A percentile compares a stretch with the other conserved stretches of the same genome.
These are phyloP conservation scores for Tetradesmus lagerheimii DNA, from an alignment of 139 green algal species.

Conservation along the genomic window DNA sequence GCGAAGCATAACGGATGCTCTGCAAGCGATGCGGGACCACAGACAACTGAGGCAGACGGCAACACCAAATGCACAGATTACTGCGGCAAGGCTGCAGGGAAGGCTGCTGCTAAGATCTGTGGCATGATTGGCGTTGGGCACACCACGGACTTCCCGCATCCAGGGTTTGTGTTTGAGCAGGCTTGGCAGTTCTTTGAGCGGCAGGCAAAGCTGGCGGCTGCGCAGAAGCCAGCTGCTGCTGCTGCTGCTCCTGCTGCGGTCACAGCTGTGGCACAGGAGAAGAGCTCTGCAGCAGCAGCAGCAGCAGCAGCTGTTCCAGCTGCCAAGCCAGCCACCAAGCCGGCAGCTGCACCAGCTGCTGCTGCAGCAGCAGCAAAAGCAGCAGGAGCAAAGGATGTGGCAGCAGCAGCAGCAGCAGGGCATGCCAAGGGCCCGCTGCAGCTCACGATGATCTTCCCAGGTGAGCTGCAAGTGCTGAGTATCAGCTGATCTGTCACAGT, in stretches of 20 bases:
- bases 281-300: background rate
- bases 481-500: too few species aligned
- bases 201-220: background rate
- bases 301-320: background rate
- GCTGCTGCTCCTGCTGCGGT: background rate
- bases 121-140: background rate
- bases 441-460: background rate
- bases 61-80: background rate
- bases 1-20: constrained; percentile 7
- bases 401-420: background rate
- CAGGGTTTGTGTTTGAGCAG: constrained; percentile 45
- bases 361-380: background rate
- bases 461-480: too few species aligned
- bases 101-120: background rate
- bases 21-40: background rate
- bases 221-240: background rate
- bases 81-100: background rate
- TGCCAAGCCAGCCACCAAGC: background rate
- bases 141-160: constrained; percentile 20
- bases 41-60: background rate
- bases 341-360: background rate
- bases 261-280: background rate
- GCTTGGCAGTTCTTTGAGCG: constrained; percentile 13
- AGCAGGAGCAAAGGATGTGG: background rate
- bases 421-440: background rate